phyloP scores from a whole-genome alignment of 192 early-diverging fungal genomes.

The Hyaloraphidium curvatum region DNA sequence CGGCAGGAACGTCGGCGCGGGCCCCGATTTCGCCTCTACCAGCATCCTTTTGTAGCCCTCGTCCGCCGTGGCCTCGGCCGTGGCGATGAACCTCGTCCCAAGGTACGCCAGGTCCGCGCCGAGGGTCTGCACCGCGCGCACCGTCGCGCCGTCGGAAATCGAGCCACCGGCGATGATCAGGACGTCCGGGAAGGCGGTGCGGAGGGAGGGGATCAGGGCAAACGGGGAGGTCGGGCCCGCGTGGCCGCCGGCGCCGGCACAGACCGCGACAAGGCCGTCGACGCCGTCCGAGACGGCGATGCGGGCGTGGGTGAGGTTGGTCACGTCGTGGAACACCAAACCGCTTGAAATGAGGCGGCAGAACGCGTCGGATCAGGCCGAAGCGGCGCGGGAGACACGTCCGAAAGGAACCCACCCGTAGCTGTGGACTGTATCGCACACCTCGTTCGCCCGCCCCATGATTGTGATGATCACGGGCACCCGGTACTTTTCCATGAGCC shows the following conservation, averaged over 20 bases:
- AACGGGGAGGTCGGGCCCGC: conserved; percentile 12
- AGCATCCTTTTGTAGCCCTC: conserved; percentile 11
- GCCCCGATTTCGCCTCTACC: conserved; percentile 6
- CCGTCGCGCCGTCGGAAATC: conserved; percentile 8
- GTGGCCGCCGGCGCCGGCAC: conserved; percentile 15
- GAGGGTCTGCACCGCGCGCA: conserved; percentile 9
- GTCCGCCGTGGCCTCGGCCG: conserved; percentile 7
- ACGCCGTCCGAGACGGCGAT: conserved; percentile 13
- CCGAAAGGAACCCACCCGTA: too few species aligned
- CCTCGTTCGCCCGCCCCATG: conserved; percentile 10
- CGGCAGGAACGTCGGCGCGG: conserved; percentile 10
- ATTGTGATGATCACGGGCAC: conserved; percentile 13
- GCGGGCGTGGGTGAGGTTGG: conserved; percentile 12
- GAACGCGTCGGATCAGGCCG: too few species aligned
- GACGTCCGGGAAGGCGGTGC: conserved; percentile 6
- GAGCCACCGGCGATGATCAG: conserved; percentile 10
- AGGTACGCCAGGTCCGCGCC: conserved; percentile 16
- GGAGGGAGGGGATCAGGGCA: conserved; percentile 11
- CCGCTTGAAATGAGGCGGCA: too few species aligned
- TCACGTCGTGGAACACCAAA: conserved; percentile 14
- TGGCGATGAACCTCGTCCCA: conserved; percentile 15
- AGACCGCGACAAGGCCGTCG: conserved; percentile 15
- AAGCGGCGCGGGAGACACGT: too few species aligned
- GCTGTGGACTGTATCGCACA: conserved; percentile 10
- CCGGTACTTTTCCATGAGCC: conserved; percentile 10